Evolutionary conservation across 768 basidiomycete species (phyloP).

Genomic region (Myochromella boudieri): DNA sequence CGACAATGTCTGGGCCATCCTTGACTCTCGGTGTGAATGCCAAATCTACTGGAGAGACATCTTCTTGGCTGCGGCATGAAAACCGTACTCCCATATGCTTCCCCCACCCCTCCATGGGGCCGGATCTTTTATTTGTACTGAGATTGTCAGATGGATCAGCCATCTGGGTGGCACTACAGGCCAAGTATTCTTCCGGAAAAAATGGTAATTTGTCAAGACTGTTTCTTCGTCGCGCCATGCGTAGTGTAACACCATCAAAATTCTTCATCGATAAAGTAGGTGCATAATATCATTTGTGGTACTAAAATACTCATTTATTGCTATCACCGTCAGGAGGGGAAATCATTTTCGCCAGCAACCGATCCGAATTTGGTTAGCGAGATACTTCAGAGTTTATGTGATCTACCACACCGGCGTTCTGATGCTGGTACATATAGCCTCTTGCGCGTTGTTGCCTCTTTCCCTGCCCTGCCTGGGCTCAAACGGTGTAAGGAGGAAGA

Average conservation of each 20-base stretch:
- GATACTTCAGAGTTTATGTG: conserved; percentile 23
- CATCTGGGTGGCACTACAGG: conserved; percentile 45
- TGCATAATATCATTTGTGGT: neutral
- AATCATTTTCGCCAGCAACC: conserved; percentile 30
- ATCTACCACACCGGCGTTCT: conserved; percentile 31
- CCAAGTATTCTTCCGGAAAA: conserved; percentile 35
- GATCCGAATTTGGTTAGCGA: conserved; percentile 29
- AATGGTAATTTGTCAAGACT: conserved; percentile 28
- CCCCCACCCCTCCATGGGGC: conserved; percentile 40
- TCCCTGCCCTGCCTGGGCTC: conserved; percentile 37
- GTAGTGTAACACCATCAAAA: conserved; percentile 39
- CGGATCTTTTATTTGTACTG: conserved; percentile 41
- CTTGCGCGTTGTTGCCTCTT: conserved; percentile 39
- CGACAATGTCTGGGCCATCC: conserved; percentile 30
- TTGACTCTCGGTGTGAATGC: conserved; percentile 37
- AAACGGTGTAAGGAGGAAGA: conserved; percentile 39
- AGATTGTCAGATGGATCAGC: conserved; percentile 30
- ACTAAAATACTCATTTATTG: too few relatives aligned
- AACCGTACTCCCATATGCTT: conserved; percentile 37
- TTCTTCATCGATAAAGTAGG: conserved; percentile 42
- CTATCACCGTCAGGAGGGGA: conserved; percentile 30
- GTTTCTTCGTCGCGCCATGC: conserved; percentile 35
- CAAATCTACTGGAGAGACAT: conserved; percentile 31
- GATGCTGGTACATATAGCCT: conserved; percentile 41
- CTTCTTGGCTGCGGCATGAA: conserved; percentile 34